phyloP scores from a whole-genome alignment of 495 filamentous ascomycete genomes.

The Cudoniella acicularis region DNA sequence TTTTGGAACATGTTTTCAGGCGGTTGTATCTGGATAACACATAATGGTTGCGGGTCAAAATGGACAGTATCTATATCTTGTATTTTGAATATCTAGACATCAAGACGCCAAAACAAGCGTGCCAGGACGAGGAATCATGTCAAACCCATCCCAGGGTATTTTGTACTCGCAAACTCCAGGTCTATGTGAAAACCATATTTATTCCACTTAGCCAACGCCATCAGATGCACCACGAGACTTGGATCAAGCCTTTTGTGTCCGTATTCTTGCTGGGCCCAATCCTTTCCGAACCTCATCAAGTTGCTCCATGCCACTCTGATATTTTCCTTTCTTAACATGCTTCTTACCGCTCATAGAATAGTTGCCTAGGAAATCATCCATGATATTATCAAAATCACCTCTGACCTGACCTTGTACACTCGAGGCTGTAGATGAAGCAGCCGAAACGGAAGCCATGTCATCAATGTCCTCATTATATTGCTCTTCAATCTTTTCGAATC shows the following conservation, averaged over 20 bases:
- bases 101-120: no score
- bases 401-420: conserved; percentile 55
- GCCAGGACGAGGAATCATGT: no score
- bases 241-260: conserved; percentile 12
- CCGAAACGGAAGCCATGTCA: conserved; percentile 43
- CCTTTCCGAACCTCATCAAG: conserved; percentile 85
- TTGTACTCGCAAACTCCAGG: no score
- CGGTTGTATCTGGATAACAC: no score
- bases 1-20: no score
- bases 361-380: conserved; percentile 87
- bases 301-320: conserved; percentile 77
- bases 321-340: conserved; percentile 77
- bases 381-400: conserved; percentile 77
- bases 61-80: no score
- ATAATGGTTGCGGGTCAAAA: no score
- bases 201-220: no score
- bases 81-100: no score
- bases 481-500: conserved; percentile 88
- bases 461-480: conserved; percentile 75
- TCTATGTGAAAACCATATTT: background rate
- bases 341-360: conserved; percentile 77
- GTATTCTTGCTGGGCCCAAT: conserved; percentile 67
- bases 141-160: no score
- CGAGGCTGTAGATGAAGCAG: conserved; percentile 41
- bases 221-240: no score